Percentiles rank a stretch among this genome's conserved stretches.
Evolutionary conservation across 305 asterid genomes (phyloP).

Genomic region (Nicotiana rustica): DNA sequence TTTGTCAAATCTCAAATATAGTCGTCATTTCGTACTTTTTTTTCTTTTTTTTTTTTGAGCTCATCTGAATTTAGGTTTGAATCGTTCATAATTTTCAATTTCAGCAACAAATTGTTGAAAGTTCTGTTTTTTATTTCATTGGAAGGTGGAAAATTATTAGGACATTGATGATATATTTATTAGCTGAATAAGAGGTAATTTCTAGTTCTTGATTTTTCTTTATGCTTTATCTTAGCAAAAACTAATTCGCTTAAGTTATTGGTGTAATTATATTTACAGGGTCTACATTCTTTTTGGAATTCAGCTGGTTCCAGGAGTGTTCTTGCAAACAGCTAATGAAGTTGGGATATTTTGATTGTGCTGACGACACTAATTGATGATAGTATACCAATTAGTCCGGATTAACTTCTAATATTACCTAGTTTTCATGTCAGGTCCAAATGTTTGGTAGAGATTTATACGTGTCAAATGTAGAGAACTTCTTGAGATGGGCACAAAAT

Average conservation of each 20-base stretch:
- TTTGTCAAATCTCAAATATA: no score
- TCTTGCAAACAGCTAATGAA: constrained; percentile 72
- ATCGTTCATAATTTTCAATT: neutral
- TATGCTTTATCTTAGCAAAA: neutral
- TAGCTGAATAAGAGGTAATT: constrained; percentile 82
- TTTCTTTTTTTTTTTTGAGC: no score
- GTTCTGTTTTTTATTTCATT: neutral
- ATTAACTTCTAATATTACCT: constrained; percentile 39
- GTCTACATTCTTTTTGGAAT: constrained; percentile 30
- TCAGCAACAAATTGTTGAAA: neutral
- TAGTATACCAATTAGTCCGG: constrained; percentile 35
- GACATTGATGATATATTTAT: constrained; percentile 75
- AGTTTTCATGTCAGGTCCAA: neutral
- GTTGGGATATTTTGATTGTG: constrained; percentile 78
- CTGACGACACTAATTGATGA: constrained; percentile 60
- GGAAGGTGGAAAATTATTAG: constrained; percentile 69
- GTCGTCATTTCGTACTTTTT: no score
- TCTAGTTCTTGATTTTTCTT: neutral
- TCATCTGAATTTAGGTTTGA: no score
- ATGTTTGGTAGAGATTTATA: neutral
- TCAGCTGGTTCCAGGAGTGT: constrained; percentile 76
- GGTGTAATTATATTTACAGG: constrained; percentile 18
- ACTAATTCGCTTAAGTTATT: neutral
- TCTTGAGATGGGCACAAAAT: no score
- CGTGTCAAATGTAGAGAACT: no score